phyloP scores from a whole-genome alignment of 176 grass and related monocot genomes.

The Hordeum vulgare region DNA sequence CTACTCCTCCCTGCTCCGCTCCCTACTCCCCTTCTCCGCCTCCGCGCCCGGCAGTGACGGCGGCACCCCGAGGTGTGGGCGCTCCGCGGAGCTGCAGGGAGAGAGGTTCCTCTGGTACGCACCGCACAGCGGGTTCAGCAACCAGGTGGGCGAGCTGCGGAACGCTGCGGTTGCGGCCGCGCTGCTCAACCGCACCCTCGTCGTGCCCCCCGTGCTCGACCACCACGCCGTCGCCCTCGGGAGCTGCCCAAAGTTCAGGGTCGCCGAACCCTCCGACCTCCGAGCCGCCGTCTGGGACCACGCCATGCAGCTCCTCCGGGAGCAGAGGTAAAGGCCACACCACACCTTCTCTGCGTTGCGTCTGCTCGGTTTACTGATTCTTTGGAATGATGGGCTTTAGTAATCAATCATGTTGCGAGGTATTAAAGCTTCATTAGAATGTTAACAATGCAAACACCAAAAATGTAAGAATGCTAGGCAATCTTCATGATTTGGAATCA shows the following conservation, averaged over 20 bases:
- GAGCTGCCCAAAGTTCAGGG: constrained; percentile 94
- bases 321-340: constrained; percentile 43
- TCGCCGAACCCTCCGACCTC: constrained; percentile 51
- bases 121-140: constrained; percentile 92
- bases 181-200: constrained; percentile 79
- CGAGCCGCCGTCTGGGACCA: constrained; percentile 78
- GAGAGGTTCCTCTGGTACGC: constrained; percentile 92
- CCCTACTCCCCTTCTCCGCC: constrained; percentile 18
- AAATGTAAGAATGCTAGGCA: not conserved
- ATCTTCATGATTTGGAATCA: not conserved
- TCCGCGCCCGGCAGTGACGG: not conserved
- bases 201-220: constrained; percentile 84
- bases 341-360: not conserved
- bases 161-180: constrained; percentile 73
- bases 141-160: constrained; percentile 80
- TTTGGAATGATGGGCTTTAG: not conserved
- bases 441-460: not conserved
- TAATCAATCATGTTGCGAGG: not conserved
- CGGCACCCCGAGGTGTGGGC: constrained; percentile 18
- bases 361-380: not conserved
- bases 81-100: constrained; percentile 22
- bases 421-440: not conserved
- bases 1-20: constrained; percentile 38
- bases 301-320: constrained; percentile 59
- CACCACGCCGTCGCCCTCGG: constrained; percentile 90